Conservation (phyloP, 805 yeast species). For the Komagataella ulmi region DNA sequence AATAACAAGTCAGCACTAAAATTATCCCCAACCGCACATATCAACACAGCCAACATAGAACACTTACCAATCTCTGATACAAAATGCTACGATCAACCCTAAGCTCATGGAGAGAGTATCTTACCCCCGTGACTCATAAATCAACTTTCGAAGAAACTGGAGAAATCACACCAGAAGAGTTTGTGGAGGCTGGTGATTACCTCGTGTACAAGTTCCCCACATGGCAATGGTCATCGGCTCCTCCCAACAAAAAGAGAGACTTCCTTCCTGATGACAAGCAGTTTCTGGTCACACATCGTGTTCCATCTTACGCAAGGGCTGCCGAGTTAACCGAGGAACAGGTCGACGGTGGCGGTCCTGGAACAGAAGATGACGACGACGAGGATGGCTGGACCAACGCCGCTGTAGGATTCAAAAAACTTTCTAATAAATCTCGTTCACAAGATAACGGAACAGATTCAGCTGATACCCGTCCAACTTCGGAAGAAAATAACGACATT, state of each 20-base stretch:
- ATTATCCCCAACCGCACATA: not conserved
- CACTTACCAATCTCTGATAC: not conserved
- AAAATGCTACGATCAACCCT: conserved; percentile 60
- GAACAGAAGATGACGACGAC: conserved; percentile 5
- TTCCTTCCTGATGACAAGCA: conserved; percentile 85
- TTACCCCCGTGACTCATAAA: conserved; percentile 81
- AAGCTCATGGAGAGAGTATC: conserved; percentile 78
- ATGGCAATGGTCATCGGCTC: conserved; percentile 80
- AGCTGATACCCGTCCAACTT: conserved; percentile 18
- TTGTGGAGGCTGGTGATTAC: conserved; percentile 89
- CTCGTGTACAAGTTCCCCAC: conserved; percentile 87
- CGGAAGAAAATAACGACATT: conserved; percentile 26
- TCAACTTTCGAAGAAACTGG: conserved; percentile 83
- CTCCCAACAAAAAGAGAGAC: conserved; percentile 38
- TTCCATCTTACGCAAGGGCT: conserved; percentile 75
- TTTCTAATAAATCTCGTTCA: conserved; percentile 3
- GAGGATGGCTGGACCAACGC: conserved; percentile 50
- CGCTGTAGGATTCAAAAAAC: conserved; percentile 13
- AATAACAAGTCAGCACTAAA: not conserved
- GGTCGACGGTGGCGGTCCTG: conserved; percentile 14
- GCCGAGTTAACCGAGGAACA: conserved; percentile 30
- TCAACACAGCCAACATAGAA: not conserved
- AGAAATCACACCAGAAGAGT: conserved; percentile 91
- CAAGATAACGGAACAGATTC: conserved; percentile 6
- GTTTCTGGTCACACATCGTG: conserved; percentile 76